Evolutionary conservation across 257 asterid genomes (phyloP).

Genomic region (Jacaranda copaia): DNA sequence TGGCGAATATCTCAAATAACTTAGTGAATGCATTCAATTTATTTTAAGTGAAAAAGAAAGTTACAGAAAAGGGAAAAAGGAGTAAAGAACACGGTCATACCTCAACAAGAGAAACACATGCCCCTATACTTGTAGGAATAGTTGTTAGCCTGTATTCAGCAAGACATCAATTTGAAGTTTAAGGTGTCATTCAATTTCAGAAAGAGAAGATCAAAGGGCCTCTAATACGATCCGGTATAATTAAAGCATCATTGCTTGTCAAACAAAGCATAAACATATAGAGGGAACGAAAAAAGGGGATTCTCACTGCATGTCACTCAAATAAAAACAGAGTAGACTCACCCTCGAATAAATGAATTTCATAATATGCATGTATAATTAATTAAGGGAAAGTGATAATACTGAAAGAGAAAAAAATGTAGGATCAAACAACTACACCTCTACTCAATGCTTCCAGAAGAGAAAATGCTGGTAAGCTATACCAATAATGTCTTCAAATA

Average conservation of each 20-base stretch:
- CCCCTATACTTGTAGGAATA: slow-evolving; percentile 73
- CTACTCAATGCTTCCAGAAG: slow-evolving; percentile 22
- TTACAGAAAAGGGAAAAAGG: slow-evolving; percentile 20
- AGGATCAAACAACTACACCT: slow-evolving; percentile 21
- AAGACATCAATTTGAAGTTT: slow-evolving; percentile 28
- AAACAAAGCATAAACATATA: slow-evolving; percentile 15
- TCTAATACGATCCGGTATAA: slow-evolving; percentile 18
- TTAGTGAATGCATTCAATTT: neutral
- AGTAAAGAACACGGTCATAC: slow-evolving; percentile 46
- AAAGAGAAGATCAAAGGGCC: slow-evolving; percentile 9
- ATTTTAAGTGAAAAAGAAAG: neutral
- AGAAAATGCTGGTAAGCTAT: slow-evolving; percentile 23
- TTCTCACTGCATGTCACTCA: slow-evolving; percentile 16
- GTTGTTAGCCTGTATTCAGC: slow-evolving; percentile 64
- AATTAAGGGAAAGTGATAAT: neutral
- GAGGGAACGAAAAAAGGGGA: slow-evolving; percentile 5
- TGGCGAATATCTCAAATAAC: slow-evolving; percentile 23
- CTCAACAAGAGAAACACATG: slow-evolving; percentile 79
- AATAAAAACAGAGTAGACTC: neutral
- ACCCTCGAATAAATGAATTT: slow-evolving; percentile 5
- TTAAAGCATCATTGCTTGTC: slow-evolving; percentile 10
- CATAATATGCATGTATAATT: slow-evolving; percentile 2
- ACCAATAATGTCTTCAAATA: slow-evolving; percentile 1
- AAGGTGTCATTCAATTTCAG: slow-evolving; percentile 16
- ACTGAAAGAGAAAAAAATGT: neutral